Evolutionary conservation across 2,329 filamentous ascomycete species (phyloP), one percentile per base, ranked within the genome.

Genomic region (Colletotrichum cordylinicola): DNA sequence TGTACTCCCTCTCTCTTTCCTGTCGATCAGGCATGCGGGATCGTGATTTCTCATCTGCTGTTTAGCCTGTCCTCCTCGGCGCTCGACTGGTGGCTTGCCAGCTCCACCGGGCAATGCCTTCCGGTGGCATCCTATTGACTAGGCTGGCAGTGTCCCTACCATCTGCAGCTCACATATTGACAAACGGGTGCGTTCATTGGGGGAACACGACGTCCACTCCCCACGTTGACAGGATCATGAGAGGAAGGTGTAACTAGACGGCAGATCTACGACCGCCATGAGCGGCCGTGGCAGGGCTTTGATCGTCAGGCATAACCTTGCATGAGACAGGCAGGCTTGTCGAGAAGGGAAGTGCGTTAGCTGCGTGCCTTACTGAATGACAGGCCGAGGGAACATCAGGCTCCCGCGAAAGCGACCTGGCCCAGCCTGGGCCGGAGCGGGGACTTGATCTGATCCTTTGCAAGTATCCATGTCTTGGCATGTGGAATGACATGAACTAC

Each of bases 71-170:
- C 37, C 37, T 58, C 35, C 64, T 52, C 24, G 15, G 39, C 67
- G 62, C n/a, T 35, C 52, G 64, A 73, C 33, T 35, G 72, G 65
- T 65, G 64, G 43, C 56, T 74, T 60, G 33, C 37, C 64, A 29
- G 60, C 27, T 65, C 18, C 48, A 74, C 64, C 70, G 72, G 72
- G 60, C 18, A 37, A 62, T 35, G 60, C 60, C 64, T 58, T 66
- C 66, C 70, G 71, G 58, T 16, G 24, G 43, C 61, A 70, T 56
- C 48, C 61, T 55, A 76, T 67, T 75, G 71, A 75, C 12, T 33
- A 56, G 71, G 31, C 61, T 74, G 60, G n/a, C 43, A 13, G 39
- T 35, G 64, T 61, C 35, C 35, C 60, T 39, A 55, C 55, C 29
- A 31, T 74, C 64, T 66, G 27, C 43, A 70, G 48, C 29, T 60